phyloP scores from a whole-genome alignment of 352 stramenopile genomes.

The Globisporangium nagaii region DNA sequence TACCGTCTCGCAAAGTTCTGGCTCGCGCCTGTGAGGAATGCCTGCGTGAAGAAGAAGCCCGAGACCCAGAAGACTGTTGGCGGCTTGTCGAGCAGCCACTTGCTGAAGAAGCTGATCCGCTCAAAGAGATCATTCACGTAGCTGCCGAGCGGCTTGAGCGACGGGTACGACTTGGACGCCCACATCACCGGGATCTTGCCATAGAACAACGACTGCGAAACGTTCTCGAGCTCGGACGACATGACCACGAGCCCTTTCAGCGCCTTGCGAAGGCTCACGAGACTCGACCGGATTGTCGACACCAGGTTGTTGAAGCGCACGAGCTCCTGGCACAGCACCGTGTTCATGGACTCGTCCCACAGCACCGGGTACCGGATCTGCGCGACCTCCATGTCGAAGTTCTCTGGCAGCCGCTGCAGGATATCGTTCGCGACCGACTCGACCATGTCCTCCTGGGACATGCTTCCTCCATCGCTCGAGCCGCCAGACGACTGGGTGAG shows the following conservation, averaged over 20 bases:
- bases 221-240: conserved; percentile 90
- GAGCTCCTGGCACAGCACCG: conserved; percentile 91
- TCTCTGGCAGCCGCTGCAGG: conserved; percentile 72
- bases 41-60: conserved; percentile 96
- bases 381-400: conserved; percentile 92
- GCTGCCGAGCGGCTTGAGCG: conserved; percentile 87
- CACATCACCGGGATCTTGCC: conserved; percentile 90
- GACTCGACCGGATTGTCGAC: conserved; percentile 78
- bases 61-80: conserved; percentile 92
- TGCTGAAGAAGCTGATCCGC: conserved; percentile 87
- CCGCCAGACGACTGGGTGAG: conserved; percentile 84
- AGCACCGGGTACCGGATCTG: conserved; percentile 89
- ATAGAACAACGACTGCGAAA: conserved; percentile 90
- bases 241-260: conserved; percentile 93
- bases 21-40: conserved; percentile 92
- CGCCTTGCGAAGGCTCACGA: conserved; percentile 86
- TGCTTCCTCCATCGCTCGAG: conserved; percentile 44
- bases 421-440: conserved; percentile 86
- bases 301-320: conserved; percentile 92
- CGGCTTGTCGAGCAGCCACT: conserved; percentile 86
- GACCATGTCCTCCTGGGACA: conserved; percentile 89
- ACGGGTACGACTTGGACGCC: conserved; percentile 90
- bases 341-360: conserved; percentile 94
- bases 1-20: conserved; percentile 94
- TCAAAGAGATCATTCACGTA: conserved; percentile 91